Evolutionary conservation across 495 filamentous ascomycete genomes (phyloP), one percentile per base, ranked within the genome.

Genomic region (Chlorociboria aeruginascens): DNA sequence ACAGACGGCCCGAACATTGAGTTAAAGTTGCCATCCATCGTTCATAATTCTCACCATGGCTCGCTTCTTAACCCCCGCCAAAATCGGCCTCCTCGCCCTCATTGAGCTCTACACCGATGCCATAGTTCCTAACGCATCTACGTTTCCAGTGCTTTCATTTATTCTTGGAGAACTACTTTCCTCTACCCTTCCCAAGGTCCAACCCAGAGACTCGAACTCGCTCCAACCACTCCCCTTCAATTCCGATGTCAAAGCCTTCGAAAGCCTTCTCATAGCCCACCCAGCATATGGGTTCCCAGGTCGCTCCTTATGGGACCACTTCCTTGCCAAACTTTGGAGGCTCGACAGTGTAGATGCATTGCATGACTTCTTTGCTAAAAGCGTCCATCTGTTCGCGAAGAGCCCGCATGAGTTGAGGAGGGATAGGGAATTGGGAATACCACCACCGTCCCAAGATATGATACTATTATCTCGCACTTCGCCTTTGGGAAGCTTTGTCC

Each of bases 121-220:
- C 7, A 67, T 74, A 1, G 79, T 94, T 28, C 85, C 86, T n/a
- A 83, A 77, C 45, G 66, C 74, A 34, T 80, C 83, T 10, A 82
- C 82, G 30, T 71, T 90, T n/a, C 76, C 84, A n/a, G 74, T 97
- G 11, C 72, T 98, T 11, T 85, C 83, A 32, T 95, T 95, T 66
- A 68, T 97, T 40, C 69, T 86, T 40, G 82, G 82, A 39, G 79
- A 89, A 51, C 55, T 93, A 30, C 73, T 86, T 70, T 79, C 45
- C 49, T 56, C 52, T 61, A 65, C 40, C 41, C 49, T 38, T 12
- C 40, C 40, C 38, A 64, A 63, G 55, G 60, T 40, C 10, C 46
- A 55, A 10, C 20, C 44, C 30, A 48, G 35, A 14, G 35, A 45
- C 32, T 29, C 45, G 1, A n/a, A 10, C 14, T 49, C 46, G 1